Evolutionary conservation across 192 early-diverging fungal genomes (phyloP), one percentile per base, ranked within the genome.

Genomic region (Cetraspora pellucida): DNA sequence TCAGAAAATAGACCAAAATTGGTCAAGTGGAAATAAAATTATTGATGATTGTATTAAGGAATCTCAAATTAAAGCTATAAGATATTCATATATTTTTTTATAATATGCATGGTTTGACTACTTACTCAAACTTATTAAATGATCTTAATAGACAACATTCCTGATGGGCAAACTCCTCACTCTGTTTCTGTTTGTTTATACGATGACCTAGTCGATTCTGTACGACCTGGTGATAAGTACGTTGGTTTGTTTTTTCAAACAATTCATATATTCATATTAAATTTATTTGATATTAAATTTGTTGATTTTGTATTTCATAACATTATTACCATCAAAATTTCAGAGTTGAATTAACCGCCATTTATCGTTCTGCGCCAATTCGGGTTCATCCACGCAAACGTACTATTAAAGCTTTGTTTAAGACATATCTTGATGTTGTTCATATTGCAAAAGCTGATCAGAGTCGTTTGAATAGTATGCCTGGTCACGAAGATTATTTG

Each of bases 91-190:
- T n/a, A n/a, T n/a, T n/a, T n/a, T n/a, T n/a, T n/a, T n/a, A n/a
- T n/a, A n/a, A n/a, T 37, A 37, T 37, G 1, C 7, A 7, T 37
- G 31, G 31, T 37, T 5, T 37, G 5, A 37, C 1, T 6, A 7
- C 7, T 37, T 37, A 37, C 7, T 37, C 7, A 37, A 37, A 37
- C 37, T 37, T 37, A 37, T 7, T 37, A 37, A 37, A 37, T 37
- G 7, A 37, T 7, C 37, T 37, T 37, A 37, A 6, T 78, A 92
- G 93, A 95, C 83, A 85, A 88, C 30, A 95, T 97, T 52, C 97
- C 97, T 28, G 97, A 98, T 73, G 97, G 97, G 44, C 95, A 99
- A 82, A 99, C 97, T 11, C 97, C 97, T n/a, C 95, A 99, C 80
- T 95, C 95, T 14, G 95, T 98, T 9, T 91, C 96, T 0, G 74